Base-by-base conservation (phyloP, 768 basidiomycete species). In the Boletus rex-veris region DNA sequence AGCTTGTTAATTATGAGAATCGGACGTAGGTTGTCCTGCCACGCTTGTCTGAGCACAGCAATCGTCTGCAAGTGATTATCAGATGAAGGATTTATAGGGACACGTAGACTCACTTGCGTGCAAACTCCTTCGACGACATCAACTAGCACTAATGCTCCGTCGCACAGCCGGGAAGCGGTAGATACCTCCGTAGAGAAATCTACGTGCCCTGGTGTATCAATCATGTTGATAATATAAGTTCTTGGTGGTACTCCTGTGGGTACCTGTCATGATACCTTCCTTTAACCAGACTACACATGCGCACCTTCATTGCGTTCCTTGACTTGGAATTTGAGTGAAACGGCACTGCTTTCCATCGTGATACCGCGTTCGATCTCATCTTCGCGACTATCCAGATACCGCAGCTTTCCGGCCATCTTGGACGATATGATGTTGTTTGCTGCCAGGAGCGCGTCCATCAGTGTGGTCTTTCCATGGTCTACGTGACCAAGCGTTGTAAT, bases 121-220 rank as follows among this genome's bases (percentile, higher is more conserved):
- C 94, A 98, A 19, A 99, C 97, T 12, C 97, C 97, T 73, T 98
- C 97, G 2, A 98, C 92, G 2, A 91, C 93, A 68, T 99, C 97
- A 1, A 99, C 93, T 6, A 99, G 75, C 38, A 99, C 90, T 7
- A 99, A 79, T 2, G 96, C 93, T 14, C 97, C 97, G 71, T 98
- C 97, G 61, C 94, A 97, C 24, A 99, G 67, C 45, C 95, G 77
- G 12, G 94, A 91, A 19, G 96, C 94, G 1, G 92, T 90, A 2
- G 94, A 98, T 0, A 99, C 97, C 68, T 98, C 97, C 51, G 88
- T 93, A 0, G 94, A 95, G 62, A 99, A 99, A 71, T 98, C 97
- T 21, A 99, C 96, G 73, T 99, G 97, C 4, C 97, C 97, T 15
- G 97, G 97, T 0, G 97, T 98, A 71, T 99, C 97, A 58, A 99